Evolutionary conservation across 2,329 filamentous ascomycete genomes (phyloP).

Genomic region (Fusarium piperis): DNA sequence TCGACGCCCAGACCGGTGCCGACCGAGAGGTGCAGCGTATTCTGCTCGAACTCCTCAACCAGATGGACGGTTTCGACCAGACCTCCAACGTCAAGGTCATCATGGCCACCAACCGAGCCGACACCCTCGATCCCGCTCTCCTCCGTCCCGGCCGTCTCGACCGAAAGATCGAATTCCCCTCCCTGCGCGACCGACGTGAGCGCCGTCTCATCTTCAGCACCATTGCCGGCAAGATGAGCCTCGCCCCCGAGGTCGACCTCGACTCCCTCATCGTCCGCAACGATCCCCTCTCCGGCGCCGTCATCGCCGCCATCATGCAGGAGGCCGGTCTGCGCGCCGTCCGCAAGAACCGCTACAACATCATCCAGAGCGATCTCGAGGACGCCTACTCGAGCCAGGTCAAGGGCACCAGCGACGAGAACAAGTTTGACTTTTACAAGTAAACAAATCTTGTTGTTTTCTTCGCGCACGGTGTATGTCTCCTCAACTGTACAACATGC

Average conservation of each 20-base stretch:
- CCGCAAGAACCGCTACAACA: constrained; percentile 98
- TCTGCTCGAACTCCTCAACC: constrained; percentile 94
- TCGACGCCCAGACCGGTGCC: constrained; percentile 97
- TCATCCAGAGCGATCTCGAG: constrained; percentile 96
- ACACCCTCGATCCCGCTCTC: constrained; percentile 94
- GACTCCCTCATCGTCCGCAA: constrained; percentile 97
- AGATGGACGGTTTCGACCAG: constrained; percentile 99
- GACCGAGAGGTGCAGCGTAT: constrained; percentile 99
- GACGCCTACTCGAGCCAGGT: constrained; percentile 98
- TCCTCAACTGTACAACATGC: constrained; percentile 39
- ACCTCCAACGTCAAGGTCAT: constrained; percentile 99
- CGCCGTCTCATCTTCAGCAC: constrained; percentile 96
- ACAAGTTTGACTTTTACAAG: constrained; percentile 94
- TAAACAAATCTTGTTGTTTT: constrained; percentile 52
- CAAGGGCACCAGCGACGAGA: constrained; percentile 75
- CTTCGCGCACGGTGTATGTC: constrained; percentile 21
- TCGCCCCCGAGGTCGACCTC: constrained; percentile 95
- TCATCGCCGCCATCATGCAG: constrained; percentile 99
- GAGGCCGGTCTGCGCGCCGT: constrained; percentile 95
- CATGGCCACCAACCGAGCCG: constrained; percentile 99
- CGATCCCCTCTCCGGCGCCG: constrained; percentile 91
- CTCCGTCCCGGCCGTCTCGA: constrained; percentile 95
- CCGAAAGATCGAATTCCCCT: constrained; percentile 99
- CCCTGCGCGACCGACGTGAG: constrained; percentile 90
- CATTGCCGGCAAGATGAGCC: constrained; percentile 96